phyloP scores from a whole-genome alignment of 352 stramenopile genomes.

The Phytophthora meadii region DNA sequence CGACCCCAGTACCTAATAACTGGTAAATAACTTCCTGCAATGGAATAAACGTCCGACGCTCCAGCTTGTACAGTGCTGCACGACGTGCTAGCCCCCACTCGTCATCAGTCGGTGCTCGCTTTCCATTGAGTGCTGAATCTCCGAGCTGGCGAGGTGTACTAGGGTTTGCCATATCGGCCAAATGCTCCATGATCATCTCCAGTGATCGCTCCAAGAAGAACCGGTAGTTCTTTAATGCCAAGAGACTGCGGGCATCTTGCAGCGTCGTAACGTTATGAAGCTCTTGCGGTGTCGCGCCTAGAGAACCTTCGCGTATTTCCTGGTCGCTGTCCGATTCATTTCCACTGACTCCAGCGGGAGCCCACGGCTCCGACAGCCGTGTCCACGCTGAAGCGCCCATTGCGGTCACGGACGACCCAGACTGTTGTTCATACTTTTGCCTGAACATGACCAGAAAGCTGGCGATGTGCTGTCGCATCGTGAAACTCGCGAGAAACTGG shows the following conservation, averaged over 20 bases:
- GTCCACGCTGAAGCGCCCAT: constrained; percentile 38
- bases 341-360: constrained; percentile 4
- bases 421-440: constrained; percentile 53
- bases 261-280: constrained; percentile 45
- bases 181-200: constrained; percentile 54
- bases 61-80: constrained; percentile 65
- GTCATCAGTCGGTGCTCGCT: constrained; percentile 41
- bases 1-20: constrained; percentile 48
- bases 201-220: constrained; percentile 78
- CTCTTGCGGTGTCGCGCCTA: constrained; percentile 32
- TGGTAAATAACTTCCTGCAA: constrained; percentile 76
- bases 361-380: constrained; percentile 40
- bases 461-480: constrained; percentile 51
- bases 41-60: constrained; percentile 70
- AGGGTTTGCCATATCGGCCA: constrained; percentile 28
- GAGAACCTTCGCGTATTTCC: constrained; percentile 34
- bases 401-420: constrained; percentile 9
- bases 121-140: constrained; percentile 23
- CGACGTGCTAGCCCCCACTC: constrained; percentile 62
- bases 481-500: constrained; percentile 47
- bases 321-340: constrained; percentile 39
- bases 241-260: constrained; percentile 58
- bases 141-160: constrained; percentile 24
- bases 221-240: constrained; percentile 76
- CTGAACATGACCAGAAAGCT: constrained; percentile 61